A percentile compares a stretch with the other conserved stretches of the same genome.
phyloP scores from a whole-genome alignment of 257 asterid genomes.

The Capsicum pubescens region DNA sequence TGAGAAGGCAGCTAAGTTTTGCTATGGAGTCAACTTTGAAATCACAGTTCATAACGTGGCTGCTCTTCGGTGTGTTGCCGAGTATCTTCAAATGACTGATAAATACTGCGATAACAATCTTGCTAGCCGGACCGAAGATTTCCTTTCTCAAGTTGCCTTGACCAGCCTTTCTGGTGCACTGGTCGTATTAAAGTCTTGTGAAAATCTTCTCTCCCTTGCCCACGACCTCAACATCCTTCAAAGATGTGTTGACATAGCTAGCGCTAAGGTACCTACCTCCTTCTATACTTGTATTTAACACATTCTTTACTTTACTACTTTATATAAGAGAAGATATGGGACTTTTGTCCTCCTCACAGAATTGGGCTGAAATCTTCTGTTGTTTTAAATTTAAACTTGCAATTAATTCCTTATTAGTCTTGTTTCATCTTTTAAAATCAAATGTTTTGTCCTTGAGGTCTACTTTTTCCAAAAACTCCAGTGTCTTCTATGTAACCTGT shows the following conservation, averaged over 20 bases:
- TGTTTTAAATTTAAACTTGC: too few relatives aligned
- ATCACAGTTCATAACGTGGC: constrained; percentile 95
- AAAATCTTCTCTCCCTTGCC: constrained; percentile 84
- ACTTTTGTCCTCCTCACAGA: too few relatives aligned
- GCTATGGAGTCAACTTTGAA: constrained; percentile 96
- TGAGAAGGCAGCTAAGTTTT: constrained; percentile 90
- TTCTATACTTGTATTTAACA: too few relatives aligned
- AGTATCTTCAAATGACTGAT: constrained; percentile 88
- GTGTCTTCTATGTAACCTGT: too few relatives aligned
- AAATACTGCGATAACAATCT: constrained; percentile 73
- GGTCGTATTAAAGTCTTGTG: constrained; percentile 82
- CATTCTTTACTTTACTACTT: too few relatives aligned
- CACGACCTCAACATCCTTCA: constrained; percentile 76
- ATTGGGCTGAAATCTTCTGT: too few relatives aligned
- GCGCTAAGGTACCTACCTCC: constrained; percentile 67
- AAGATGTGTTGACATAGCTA: constrained; percentile 73
- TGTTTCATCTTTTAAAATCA: too few relatives aligned
- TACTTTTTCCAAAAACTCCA: too few relatives aligned
- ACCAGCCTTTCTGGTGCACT: constrained; percentile 84
- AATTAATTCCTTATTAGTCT: too few relatives aligned
- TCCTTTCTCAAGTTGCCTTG: constrained; percentile 77
- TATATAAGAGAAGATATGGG: too few relatives aligned
- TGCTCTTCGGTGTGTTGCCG: constrained; percentile 90
- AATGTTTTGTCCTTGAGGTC: too few relatives aligned
- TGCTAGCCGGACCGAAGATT: constrained; percentile 84